Evolutionary conservation across 2,329 filamentous ascomycete species (phyloP).

Genomic region (Talaromyces sp.): DNA sequence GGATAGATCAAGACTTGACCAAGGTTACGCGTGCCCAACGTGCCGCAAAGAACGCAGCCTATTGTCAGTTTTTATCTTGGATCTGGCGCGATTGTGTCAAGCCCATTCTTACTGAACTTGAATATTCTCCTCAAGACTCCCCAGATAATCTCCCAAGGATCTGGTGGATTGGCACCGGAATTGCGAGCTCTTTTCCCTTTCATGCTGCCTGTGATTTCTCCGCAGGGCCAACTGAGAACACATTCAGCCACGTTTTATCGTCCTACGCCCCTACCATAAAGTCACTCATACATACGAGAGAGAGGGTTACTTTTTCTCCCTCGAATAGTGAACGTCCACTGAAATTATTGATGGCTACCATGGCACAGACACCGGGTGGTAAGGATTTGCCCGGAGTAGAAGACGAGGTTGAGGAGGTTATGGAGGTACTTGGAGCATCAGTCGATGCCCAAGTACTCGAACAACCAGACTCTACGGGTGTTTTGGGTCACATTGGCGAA

Average conservation of each 20-base stretch:
- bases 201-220: neutral
- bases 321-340: neutral
- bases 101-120: neutral
- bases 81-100: neutral
- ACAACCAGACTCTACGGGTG: neutral
- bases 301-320: neutral
- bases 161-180: conserved; percentile 5
- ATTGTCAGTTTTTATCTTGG: neutral
- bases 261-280: conserved; percentile 5
- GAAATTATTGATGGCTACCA: neutral
- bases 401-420: neutral
- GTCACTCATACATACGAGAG: neutral
- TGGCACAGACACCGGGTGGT: conserved; percentile 1
- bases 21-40: neutral
- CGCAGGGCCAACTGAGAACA: neutral
- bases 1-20: neutral
- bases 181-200: conserved; percentile 5
- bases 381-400: conserved; percentile 4
- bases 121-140: neutral
- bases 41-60: neutral
- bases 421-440: neutral
- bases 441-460: neutral
- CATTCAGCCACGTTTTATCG: neutral
- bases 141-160: neutral
- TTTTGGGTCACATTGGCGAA: neutral